Base-by-base conservation (phyloP, 805 yeast genomes). In the Yamadazyma laniorum region DNA sequence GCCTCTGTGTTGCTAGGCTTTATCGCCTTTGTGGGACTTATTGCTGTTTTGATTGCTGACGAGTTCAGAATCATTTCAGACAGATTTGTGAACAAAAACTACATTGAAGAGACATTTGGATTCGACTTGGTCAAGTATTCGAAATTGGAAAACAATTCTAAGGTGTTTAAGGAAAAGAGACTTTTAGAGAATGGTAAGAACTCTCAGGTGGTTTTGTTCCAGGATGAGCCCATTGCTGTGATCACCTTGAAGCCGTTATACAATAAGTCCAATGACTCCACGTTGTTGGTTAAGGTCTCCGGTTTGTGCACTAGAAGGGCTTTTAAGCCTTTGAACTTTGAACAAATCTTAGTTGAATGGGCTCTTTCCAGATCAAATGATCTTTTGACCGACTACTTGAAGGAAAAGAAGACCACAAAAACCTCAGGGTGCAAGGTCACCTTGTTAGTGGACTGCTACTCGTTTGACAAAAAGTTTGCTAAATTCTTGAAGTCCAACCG, bases 181-280 rank as follows among this genome's bases (percentile, higher is more conserved):
- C 68, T 59, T 47, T 64, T 49, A 49, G 52, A 34, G 44, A 50
- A 49, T 15, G 73, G 74, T 15, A 63, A 68, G 12, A 75, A 80
- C 47, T 67, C 87, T 1, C 75, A 73, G 35, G 52, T 81, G 27
- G 68, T 83, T 18, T 55, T 75, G 13, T 85, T 84, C 61, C 75
- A 90, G 52, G 75, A 75, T n/a, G 66, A 80, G 1, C 90, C 93
- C 13, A 79, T 85, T 53, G 88, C 89, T 0, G 64, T 80, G 25
- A 65, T 74, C 21, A 70, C 81, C 0, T 63, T 74, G 31, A 69
- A 67, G 30, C 65, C 72, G n/a, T 49, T 59, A 42, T 43, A 51
- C 5, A 66, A 70, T 7, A 51, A 68, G 34, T 61, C 74, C 0
- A 57, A 69, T 6, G 59, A 61, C 17, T 61, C 65, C 12, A 59